These are phyloP conservation scores for Warburgia ugandensis DNA, from an alignment of 164 flowering plant genomes.

Conservation along the genomic window DNA sequence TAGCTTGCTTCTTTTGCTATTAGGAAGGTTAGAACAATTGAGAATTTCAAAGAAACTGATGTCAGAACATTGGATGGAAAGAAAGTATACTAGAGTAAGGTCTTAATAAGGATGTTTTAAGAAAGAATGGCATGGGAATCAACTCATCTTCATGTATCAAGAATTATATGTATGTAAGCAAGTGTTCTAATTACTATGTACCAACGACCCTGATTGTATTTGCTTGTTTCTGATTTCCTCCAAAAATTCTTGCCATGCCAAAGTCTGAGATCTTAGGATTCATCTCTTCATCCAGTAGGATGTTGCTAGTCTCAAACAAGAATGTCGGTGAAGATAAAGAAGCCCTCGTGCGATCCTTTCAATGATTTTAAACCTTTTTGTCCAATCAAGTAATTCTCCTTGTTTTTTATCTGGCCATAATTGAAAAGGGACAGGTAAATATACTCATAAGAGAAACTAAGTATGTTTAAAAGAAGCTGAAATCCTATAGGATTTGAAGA, in stretches of 20 bases:
- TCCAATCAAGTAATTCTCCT: slow-evolving; percentile 14
- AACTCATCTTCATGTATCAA: no score
- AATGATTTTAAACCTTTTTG: slow-evolving; percentile 18
- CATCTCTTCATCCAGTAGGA: slow-evolving; percentile 39
- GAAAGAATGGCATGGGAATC: no score
- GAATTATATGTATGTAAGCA: no score
- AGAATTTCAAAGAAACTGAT: no score
- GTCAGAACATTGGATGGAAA: no score
- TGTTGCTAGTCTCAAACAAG: slow-evolving; percentile 38
- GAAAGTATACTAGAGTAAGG: no score
- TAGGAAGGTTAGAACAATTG: no score
- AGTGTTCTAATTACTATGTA: slow-evolving; percentile 24
- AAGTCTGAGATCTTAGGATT: slow-evolving; percentile 48
- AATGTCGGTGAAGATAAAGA: slow-evolving; percentile 55
- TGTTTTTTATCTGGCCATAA: neutral
- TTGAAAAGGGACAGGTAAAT: no score
- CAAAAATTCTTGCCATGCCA: slow-evolving; percentile 37
- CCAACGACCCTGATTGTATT: slow-evolving; percentile 26
- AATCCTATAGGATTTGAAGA: neutral
- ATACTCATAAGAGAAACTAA: no score
- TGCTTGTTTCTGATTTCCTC: slow-evolving; percentile 16
- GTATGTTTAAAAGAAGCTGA: no score
- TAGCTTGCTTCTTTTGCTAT: no score
- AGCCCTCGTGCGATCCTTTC: slow-evolving; percentile 45
- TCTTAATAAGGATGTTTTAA: no score